Percentiles rank a stretch among this genome's conserved stretches.
Evolutionary conservation across 768 basidiomycete species (phyloP).

Genomic region (Tulasnella sp.): DNA sequence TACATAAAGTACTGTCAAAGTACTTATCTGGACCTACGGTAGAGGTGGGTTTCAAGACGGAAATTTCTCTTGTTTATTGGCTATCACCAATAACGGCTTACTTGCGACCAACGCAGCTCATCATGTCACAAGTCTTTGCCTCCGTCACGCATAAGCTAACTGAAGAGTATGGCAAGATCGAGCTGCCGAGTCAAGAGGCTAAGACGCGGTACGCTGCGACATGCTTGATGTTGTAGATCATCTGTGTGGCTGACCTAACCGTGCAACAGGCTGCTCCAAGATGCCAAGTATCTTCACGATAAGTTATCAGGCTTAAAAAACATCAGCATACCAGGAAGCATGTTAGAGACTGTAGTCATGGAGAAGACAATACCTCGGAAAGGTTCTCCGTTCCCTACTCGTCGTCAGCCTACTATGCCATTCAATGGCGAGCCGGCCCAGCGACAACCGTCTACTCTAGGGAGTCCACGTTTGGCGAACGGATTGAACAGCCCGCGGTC

Average conservation of each 20-base stretch:
- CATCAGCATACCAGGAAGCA: conserved; percentile 52
- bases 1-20: conserved; percentile 91
- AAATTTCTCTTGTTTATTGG: not conserved
- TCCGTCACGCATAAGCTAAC: conserved; percentile 84
- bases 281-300: conserved; percentile 65
- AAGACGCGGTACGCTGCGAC: conserved; percentile 58
- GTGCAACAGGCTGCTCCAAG: conserved; percentile 55
- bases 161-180: conserved; percentile 74
- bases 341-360: conserved; percentile 75
- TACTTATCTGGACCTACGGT: conserved; percentile 71
- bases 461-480: not conserved
- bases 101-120: conserved; percentile 55
- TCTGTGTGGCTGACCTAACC: conserved; percentile 9
- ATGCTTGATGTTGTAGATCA: not conserved
- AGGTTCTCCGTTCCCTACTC: conserved; percentile 9
- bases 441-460: not conserved
- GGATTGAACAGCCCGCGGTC: not conserved
- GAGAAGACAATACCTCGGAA: conserved; percentile 50
- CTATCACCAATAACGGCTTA: conserved; percentile 16
- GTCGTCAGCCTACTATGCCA: conserved; percentile 2
- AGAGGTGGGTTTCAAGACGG: conserved; percentile 46
- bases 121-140: conserved; percentile 92
- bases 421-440: not conserved
- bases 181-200: conserved; percentile 70
- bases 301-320: conserved; percentile 67